Percentiles rank a stretch among this genome's conserved stretches.
phyloP scores from a whole-genome alignment of 495 filamentous ascomycete genomes.

The Penicillium chermesinum region DNA sequence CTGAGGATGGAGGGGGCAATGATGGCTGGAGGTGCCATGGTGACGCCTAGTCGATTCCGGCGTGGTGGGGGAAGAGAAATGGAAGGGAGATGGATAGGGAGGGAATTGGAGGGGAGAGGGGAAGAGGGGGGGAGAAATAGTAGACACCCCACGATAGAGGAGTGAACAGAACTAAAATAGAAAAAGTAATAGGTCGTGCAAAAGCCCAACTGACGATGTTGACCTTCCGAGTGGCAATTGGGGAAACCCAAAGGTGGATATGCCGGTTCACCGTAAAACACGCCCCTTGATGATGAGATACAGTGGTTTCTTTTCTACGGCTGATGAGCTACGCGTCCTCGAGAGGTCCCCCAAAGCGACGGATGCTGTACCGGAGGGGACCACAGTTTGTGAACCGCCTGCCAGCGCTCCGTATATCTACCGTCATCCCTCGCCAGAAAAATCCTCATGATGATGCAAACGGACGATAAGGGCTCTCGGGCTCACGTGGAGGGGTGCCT shows the following conservation, averaged over 20 bases:
- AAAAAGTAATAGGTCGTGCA: slow-evolving; percentile 1
- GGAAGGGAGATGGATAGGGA: neutral
- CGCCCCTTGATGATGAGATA: slow-evolving; percentile 1
- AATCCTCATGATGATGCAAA: slow-evolving; percentile 16
- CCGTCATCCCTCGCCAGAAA: neutral
- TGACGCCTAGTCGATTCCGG: slow-evolving; percentile 9
- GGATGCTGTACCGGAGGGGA: too few species aligned
- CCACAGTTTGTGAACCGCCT: too few species aligned
- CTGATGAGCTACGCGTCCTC: too few species aligned
- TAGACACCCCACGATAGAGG: neutral
- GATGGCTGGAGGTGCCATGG: slow-evolving; percentile 83
- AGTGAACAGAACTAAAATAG: neutral
- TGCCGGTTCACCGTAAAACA: slow-evolving; percentile 12
- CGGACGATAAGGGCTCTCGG: slow-evolving; percentile 21
- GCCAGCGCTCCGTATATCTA: neutral
- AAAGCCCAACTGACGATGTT: neutral
- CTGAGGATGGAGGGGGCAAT: slow-evolving; percentile 96
- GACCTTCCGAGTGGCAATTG: slow-evolving; percentile 15
- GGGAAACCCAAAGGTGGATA: slow-evolving; percentile 19
- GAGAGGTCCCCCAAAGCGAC: too few species aligned
- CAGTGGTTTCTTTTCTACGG: too few species aligned
- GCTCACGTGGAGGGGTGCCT: slow-evolving; percentile 18
- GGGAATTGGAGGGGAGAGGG: slow-evolving; percentile 1
- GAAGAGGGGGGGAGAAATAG: slow-evolving; percentile 2
- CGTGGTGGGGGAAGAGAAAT: neutral